Evolutionary conservation across 2,329 filamentous ascomycete species (phyloP).

Genomic region (Neonectria hederae): DNA sequence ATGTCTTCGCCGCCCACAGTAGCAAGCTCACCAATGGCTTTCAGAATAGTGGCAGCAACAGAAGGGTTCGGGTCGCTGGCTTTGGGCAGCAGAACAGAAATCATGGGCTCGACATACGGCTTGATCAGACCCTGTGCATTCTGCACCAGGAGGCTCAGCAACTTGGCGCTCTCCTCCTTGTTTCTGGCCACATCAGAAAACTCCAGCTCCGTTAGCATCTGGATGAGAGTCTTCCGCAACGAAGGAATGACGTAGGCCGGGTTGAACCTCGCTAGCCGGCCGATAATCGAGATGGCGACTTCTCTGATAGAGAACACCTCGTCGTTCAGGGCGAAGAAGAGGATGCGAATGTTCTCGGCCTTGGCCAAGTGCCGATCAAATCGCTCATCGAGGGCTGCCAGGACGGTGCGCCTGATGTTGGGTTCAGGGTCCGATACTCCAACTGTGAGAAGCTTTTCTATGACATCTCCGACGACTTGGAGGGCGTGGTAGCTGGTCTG

Average conservation of each 20-base stretch:
- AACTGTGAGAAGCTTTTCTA: slow-evolving; percentile 94
- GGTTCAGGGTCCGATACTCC: slow-evolving; percentile 92
- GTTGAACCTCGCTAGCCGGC: slow-evolving; percentile 88
- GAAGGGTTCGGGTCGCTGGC: slow-evolving; percentile 85
- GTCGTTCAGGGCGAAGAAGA: slow-evolving; percentile 96
- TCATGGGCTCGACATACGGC: slow-evolving; percentile 96
- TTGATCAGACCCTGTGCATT: slow-evolving; percentile 94
- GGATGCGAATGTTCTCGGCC: slow-evolving; percentile 93
- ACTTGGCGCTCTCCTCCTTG: slow-evolving; percentile 94
- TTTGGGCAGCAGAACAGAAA: slow-evolving; percentile 92
- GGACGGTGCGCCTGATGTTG: slow-evolving; percentile 87
- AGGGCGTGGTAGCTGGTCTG: slow-evolving; percentile 97
- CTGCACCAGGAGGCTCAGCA: slow-evolving; percentile 91
- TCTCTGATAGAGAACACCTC: slow-evolving; percentile 93
- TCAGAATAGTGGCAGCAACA: slow-evolving; percentile 93
- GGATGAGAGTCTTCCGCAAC: slow-evolving; percentile 91
- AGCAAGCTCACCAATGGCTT: slow-evolving; percentile 92
- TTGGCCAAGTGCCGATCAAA: slow-evolving; percentile 98
- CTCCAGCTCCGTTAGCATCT: slow-evolving; percentile 94
- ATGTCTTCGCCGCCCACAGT: slow-evolving; percentile 95
- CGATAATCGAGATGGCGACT: slow-evolving; percentile 95
- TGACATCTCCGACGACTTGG: slow-evolving; percentile 96
- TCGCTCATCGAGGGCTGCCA: slow-evolving; percentile 88
- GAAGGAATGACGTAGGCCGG: slow-evolving; percentile 98
- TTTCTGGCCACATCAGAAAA: slow-evolving; percentile 94